Evolutionary conservation across 495 filamentous ascomycete species (phyloP), one percentile per base, ranked within the genome.

Genomic region (Penicillium pulvis): DNA sequence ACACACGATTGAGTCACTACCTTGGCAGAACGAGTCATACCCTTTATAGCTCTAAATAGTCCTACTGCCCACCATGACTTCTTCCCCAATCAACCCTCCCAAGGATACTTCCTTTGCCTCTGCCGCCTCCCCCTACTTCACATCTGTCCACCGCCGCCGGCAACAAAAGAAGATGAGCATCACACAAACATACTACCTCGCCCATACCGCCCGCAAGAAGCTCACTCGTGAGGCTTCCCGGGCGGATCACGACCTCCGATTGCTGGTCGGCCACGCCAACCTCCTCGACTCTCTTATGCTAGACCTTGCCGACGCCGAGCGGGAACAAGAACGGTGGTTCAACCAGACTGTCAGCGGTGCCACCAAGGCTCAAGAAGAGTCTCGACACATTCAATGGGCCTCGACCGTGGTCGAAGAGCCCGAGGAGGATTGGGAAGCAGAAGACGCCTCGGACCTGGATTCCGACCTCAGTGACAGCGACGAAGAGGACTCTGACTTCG

Each of bases 321-420:
- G 86, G 59, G 92, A 98, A 72, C 94, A 98, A 74, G 94, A 98
- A 75, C 88, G 83, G 53, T 98, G 95, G 95, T 98, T 97, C 87
- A 92, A 97, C 84, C 87, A 93, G 76, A 91, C 90, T 58, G 90
- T 97, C 75, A 85, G 80, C 71, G 89, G 88, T 65, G 91, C 90
- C 64, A 75, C 73, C 72, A 78, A 80, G 66, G 68, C 75, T 56
- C 68, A 71, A 48, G 74, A 77, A 53, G 81, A 82, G 59, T 80
- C 87, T 44, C 81, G 80, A 64, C 91, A 91, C 80, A 85, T 96
- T 69, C 88, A 93, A 85, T 96, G 91, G 90, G 88, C 90, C 44
- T 90, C 96, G 62, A 78, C 84, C 47, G 82, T 93, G 59, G 78
- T 84, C 55, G 90, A 92, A 71, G 86, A 90, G 61, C 80, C 84